Evolutionary conservation across 2,329 filamentous ascomycete species (phyloP).

Genomic region (Xylariomycetidae sp.): DNA sequence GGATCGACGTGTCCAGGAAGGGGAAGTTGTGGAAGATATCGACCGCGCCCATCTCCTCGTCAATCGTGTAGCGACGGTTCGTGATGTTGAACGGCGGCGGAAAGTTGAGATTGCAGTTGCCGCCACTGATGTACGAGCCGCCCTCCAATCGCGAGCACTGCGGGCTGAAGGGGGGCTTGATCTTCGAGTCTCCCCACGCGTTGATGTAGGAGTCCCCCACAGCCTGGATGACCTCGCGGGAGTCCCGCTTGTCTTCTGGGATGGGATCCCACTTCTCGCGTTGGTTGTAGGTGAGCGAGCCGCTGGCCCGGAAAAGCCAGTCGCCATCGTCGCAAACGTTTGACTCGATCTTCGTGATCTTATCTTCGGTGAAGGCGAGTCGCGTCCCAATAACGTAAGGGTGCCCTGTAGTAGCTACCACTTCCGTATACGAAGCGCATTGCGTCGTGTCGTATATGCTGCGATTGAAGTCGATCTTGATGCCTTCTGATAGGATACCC

Average conservation of each 20-base stretch:
- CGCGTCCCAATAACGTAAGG: constrained; percentile 29
- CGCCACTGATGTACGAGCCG: constrained; percentile 20
- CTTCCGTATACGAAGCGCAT: constrained; percentile 36
- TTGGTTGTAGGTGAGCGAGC: constrained; percentile 20
- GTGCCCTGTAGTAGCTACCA: constrained; percentile 29
- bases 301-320: constrained; percentile 26
- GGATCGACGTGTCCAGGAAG: constrained; percentile 17
- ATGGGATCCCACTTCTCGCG: constrained; percentile 26
- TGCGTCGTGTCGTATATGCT: constrained; percentile 27
- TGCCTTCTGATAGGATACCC: constrained; percentile 21
- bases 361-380: constrained; percentile 19
- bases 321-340: constrained; percentile 25
- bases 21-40: constrained; percentile 25
- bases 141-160: constrained; percentile 25
- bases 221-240: constrained; percentile 21
- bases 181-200: constrained; percentile 20
- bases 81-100: constrained; percentile 24
- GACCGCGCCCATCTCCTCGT: constrained; percentile 23
- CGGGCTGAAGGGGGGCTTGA: constrained; percentile 19
- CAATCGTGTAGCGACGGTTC: constrained; percentile 24
- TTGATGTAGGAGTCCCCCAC: constrained; percentile 25
- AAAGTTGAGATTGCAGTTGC: constrained; percentile 22
- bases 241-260: constrained; percentile 20
- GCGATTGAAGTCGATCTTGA: constrained; percentile 28
- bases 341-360: constrained; percentile 24